Conservation (phyloP, 441 rosid species). For the Breynia disticha region DNA sequence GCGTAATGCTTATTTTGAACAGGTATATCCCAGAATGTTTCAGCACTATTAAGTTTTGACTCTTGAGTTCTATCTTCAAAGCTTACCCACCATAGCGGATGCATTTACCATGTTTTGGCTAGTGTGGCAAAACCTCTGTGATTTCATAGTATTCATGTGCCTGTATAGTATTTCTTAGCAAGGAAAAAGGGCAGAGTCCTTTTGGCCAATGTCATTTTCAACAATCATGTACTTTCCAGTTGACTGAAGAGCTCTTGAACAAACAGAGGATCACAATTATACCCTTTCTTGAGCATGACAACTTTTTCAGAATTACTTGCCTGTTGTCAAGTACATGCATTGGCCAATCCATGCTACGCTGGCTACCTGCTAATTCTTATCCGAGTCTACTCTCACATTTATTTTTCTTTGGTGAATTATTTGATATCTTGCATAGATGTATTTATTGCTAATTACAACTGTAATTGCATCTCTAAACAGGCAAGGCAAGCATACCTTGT, state of each 20-base stretch:
- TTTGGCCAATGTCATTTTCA: no score
- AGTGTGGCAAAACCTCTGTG: no score
- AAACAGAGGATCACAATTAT: no score
- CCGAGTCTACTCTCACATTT: slow-evolving; percentile 9
- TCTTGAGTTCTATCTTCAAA: background rate
- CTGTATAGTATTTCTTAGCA: no score
- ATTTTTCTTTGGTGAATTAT: background rate
- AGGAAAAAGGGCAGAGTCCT: no score
- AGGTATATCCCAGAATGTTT: slow-evolving; percentile 36
- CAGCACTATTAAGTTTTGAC: slow-evolving; percentile 6
- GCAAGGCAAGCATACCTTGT: slow-evolving; percentile 84
- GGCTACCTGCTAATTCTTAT: slow-evolving; percentile 1
- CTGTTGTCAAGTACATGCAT: no score
- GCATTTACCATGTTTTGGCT: no score
- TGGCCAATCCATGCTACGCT: background rate
- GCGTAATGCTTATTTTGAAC: slow-evolving; percentile 80
- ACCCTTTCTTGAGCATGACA: no score
- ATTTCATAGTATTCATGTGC: no score
- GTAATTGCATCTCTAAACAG: slow-evolving; percentile 24
- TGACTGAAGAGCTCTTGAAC: no score
- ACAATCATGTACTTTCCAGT: no score
- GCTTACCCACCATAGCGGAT: background rate
- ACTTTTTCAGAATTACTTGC: no score
- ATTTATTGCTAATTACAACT: background rate
- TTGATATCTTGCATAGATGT: background rate